Evolutionary conservation across 2,329 filamentous ascomycete genomes (phyloP).

Genomic region (Periconia macrospinosa): DNA sequence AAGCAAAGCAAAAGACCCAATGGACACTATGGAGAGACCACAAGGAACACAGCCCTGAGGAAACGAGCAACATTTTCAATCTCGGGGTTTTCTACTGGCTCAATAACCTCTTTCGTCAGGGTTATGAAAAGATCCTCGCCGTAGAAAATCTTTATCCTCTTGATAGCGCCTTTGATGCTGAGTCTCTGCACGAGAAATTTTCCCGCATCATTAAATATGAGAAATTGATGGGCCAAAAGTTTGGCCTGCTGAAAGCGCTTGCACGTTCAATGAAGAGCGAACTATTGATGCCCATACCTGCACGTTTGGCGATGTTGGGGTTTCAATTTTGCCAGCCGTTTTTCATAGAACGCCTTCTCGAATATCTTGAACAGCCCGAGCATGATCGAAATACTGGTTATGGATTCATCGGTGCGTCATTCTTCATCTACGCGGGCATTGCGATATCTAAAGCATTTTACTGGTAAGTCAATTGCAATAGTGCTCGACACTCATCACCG

Average conservation of each 20-base stretch:
- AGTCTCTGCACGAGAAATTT: constrained; percentile 17
- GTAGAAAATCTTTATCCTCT: constrained; percentile 34
- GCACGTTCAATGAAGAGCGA: constrained; percentile 21
- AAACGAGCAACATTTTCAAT: constrained; percentile 36
- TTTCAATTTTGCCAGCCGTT: constrained; percentile 30
- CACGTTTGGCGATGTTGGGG: constrained; percentile 24
- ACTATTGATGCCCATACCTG: constrained; percentile 23
- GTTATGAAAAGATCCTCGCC: constrained; percentile 29
- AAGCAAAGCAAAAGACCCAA: constrained; percentile 23
- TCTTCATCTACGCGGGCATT: constrained; percentile 12
- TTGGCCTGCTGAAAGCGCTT: constrained; percentile 22
- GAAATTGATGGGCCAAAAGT: constrained; percentile 15
- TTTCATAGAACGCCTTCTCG: constrained; percentile 24
- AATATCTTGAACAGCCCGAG: constrained; percentile 12
- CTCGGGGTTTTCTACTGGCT: constrained; percentile 43
- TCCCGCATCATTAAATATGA: constrained; percentile 9
- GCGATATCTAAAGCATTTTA: constrained; percentile 4
- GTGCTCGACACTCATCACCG: not conserved
- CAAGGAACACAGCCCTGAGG: constrained; percentile 34
- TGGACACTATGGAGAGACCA: constrained; percentile 23
- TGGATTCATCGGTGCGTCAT: constrained; percentile 15
- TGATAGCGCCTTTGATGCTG: constrained; percentile 16
- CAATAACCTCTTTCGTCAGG: constrained; percentile 33
- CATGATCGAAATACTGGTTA: constrained; percentile 16
- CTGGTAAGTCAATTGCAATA: not conserved